Evolutionary conservation across 306 rosid species (phyloP), one percentile per base, ranked within the genome.

Genomic region (Castanopsis chinensis): DNA sequence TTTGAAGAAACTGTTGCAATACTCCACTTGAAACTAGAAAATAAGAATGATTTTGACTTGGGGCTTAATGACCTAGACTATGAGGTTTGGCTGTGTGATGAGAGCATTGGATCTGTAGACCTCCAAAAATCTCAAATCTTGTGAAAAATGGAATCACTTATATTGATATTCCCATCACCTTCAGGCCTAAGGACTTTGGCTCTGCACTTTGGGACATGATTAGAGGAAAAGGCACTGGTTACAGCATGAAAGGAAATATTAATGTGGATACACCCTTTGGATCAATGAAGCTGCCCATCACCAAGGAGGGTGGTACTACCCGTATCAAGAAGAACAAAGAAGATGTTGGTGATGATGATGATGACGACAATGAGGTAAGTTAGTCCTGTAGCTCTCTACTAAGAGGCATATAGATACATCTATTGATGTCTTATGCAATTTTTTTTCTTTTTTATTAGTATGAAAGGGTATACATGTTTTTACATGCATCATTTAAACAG

Each of bases 141-240:
- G 87, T 75, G 72, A 93, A 92, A 71, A 87, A 76, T 51, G 98
- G 94, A 18, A 75, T 89, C 58, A 78, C 53, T 75, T 79, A 84
- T 69, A 83, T 96, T 30, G 93, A 91, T 33, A 23, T 93, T 72
- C 99, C 99, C 5, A 82, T 96, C 70, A 90, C 93, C 82, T 96
- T 96, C 80, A 90, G 87, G 90, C 99, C 98, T 2, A 91, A 96
- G 91, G 98, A 93, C 75, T 89, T 91, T 23, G 98, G 99, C 27
- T 93, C 97, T 79, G 99, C 98, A 1, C 75, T 96, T 18, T 96
- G 99, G 99, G 97, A 93, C 81, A 96, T 96, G 94, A 93, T 96
- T 21, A 90, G 99, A 79, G 99, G 98, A 78, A 88, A n/a, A 81
- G 98, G 99, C 8, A 93, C 92, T 0, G 97, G 97, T 78, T 96